phyloP scores from a whole-genome alignment of 345 rosid species.

The Psidium guajava region DNA sequence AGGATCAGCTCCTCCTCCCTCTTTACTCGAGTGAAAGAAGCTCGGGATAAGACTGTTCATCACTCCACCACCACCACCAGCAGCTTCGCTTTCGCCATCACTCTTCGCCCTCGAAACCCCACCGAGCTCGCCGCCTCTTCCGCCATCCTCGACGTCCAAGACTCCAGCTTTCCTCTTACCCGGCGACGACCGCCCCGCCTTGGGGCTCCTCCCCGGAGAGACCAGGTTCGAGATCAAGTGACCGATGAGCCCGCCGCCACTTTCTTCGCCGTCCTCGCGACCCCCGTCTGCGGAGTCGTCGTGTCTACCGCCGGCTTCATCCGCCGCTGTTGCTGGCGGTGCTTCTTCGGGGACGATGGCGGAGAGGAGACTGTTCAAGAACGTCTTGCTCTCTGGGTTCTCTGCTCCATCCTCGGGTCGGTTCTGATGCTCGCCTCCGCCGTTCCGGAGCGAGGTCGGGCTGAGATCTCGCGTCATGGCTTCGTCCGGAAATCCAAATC shows the following conservation, averaged over 20 bases:
- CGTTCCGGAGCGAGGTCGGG: not conserved
- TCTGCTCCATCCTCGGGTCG: not conserved
- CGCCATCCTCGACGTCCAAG: not conserved
- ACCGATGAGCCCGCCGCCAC: conserved; percentile 3
- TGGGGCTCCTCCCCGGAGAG: not conserved
- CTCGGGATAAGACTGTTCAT: conserved; percentile 9
- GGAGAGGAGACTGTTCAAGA: not conserved
- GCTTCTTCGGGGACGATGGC: not conserved
- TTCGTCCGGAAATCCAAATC: not conserved
- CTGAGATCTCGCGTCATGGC: not conserved
- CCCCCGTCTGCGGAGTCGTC: not conserved
- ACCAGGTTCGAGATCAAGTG: conserved; percentile 17
- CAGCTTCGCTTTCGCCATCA: not conserved
- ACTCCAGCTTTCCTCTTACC: not conserved
- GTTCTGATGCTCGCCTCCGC: not conserved
- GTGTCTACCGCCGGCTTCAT: not conserved
- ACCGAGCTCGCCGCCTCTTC: not conserved
- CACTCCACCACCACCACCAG: not conserved
- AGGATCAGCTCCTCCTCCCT: not conserved
- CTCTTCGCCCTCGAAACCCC: not conserved
- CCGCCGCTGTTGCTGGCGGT: not conserved
- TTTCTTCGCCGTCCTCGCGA: not conserved
- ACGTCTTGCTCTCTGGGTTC: not conserved
- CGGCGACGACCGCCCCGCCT: not conserved
- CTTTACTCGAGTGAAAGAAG: conserved; percentile 8